Evolutionary conservation across 306 rosid species (phyloP).

Genomic region (Ziziphus jujuba): DNA sequence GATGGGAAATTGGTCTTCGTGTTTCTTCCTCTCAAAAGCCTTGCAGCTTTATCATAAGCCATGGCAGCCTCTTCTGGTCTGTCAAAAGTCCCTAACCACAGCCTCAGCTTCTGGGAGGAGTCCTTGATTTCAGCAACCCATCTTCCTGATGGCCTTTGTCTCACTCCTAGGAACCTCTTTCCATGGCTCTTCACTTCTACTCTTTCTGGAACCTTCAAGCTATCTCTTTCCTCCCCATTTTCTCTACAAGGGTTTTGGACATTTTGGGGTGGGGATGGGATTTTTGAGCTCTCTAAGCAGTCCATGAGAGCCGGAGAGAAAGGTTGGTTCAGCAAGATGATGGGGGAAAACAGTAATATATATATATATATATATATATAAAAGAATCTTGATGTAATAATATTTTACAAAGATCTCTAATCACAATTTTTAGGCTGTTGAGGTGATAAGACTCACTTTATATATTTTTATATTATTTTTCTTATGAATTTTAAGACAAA

Average conservation of each 20-base stretch:
- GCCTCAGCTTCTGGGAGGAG: constrained; percentile 79
- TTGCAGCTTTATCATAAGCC: constrained; percentile 84
- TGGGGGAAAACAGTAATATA: constrained; percentile 18
- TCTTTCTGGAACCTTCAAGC: constrained; percentile 18
- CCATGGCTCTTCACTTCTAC: constrained; percentile 20
- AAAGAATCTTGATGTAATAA: too few species aligned
- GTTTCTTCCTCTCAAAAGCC: constrained; percentile 80
- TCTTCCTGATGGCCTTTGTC: constrained; percentile 93
- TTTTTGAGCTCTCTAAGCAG: constrained; percentile 33
- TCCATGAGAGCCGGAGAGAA: constrained; percentile 50
- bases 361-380: constrained; percentile 8
- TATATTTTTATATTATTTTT: too few species aligned
- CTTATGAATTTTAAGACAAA: too few species aligned
- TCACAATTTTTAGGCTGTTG: too few species aligned
- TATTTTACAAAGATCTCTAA: too few species aligned
- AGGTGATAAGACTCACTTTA: too few species aligned
- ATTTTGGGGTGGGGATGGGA: constrained; percentile 19
- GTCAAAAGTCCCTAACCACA: constrained; percentile 90
- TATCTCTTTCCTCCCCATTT: constrained; percentile 9
- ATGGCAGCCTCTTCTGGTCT: constrained; percentile 77
- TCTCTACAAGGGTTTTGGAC: constrained; percentile 32
- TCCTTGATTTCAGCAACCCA: constrained; percentile 95
- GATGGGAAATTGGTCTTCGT: constrained; percentile 80
- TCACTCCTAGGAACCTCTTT: constrained; percentile 71
- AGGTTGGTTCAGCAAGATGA: constrained; percentile 26